Base-by-base conservation (phyloP, 2,329 filamentous ascomycete species). In the Monosporascus sp. region DNA sequence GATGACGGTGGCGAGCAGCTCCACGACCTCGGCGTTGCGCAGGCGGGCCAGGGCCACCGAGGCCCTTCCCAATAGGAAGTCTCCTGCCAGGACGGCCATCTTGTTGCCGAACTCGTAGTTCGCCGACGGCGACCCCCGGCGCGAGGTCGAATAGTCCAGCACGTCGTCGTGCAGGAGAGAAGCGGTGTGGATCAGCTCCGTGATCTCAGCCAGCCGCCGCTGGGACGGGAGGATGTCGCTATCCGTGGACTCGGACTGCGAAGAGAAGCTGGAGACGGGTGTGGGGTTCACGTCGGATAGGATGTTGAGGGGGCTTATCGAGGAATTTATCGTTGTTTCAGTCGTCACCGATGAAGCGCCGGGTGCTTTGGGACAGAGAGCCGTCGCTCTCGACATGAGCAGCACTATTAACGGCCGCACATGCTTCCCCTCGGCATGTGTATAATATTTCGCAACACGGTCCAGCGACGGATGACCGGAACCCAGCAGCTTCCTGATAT, bases 101-200 rank as follows among this genome's bases (percentile, higher is more conserved):
- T 99, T 99, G 77, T 99, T 99, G 58, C 94, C 94, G 65, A 97
- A 97, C 65, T 92, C 89, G 56, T 94, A 82, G 69, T 99, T 99
- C 35, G 94, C 94, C 2, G 90, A 96, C 7, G 90, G 88, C 3
- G 85, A 84, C 31, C 90, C 89, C 55, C 94, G 88, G 52, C 94
- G 84, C 11, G 91, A 88, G 43, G 89, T 79, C 1, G 92, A 95
- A 69, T 93, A 89, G 68, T 99, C 94, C 66, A 99, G 96, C 31
- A 99, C 94, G 73, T 99, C 94, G 79, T 99, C 94, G 72, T 99
- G 94, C 15, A 99, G 84, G 18, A 99, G 82, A 2, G 93, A 97
- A 1, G 94, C 92, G 0, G 94, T 97, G 72, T 99, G 94, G 60
- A 99, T 97, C 52, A 99, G 80, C 72, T 99, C 94, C 2, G 93